A percentile compares a stretch with the other conserved stretches of the same genome.
Evolutionary conservation across 495 filamentous ascomycete genomes (phyloP).

Genomic region (Xylaria acuta): DNA sequence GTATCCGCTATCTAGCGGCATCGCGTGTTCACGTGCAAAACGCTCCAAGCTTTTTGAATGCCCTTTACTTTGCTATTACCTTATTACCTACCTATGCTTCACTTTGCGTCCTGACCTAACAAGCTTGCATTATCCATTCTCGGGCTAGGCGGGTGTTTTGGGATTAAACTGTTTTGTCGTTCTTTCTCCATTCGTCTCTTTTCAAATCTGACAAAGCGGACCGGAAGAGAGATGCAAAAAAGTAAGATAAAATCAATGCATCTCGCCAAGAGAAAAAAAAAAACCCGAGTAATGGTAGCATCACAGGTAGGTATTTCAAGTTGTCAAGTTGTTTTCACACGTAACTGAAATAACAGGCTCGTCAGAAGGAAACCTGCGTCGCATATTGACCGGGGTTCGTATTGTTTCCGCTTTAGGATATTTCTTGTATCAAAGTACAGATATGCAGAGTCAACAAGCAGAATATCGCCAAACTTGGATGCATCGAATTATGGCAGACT

Average conservation of each 20-base stretch:
- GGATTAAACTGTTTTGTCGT: not conserved
- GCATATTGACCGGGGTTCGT: not conserved
- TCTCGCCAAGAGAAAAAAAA: not conserved
- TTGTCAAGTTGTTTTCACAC: not conserved
- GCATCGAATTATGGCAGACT: not conserved
- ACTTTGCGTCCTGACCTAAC: not conserved
- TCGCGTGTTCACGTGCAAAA: not conserved
- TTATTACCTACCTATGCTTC: not conserved
- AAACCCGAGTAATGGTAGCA: not conserved
- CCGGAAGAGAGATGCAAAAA: not conserved
- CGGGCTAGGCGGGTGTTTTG: not conserved
- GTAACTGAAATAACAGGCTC: not conserved
- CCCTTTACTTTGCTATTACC: no score
- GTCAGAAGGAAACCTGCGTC: not conserved
- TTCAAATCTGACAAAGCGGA: not conserved
- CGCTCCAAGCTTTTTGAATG: not conserved
- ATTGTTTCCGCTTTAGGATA: not conserved
- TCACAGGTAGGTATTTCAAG: not conserved
- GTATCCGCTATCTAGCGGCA: not conserved
- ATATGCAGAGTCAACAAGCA: no score
- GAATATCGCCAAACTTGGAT: no score
- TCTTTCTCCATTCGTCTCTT: not conserved
- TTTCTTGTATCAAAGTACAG: not conserved
- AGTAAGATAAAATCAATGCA: not conserved
- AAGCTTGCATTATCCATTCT: not conserved